Base-by-base conservation (phyloP, 1,284 basidiomycete genomes). In the Tremellales sp. region DNA sequence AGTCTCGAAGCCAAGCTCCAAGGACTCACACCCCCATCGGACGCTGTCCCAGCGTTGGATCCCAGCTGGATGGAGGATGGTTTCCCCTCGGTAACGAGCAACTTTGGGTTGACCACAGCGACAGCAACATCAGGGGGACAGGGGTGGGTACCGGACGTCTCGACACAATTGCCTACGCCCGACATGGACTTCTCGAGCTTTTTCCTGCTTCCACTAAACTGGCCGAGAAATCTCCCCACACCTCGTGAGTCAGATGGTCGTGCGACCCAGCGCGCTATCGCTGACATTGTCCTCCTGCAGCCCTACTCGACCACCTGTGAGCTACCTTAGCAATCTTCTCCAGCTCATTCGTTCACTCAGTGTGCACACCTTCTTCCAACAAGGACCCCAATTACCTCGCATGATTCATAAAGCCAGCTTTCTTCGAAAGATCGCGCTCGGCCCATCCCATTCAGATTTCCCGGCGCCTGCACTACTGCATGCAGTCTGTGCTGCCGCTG, bases 401-500 rank as follows among this genome's bases (percentile, higher is more conserved):
- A 68, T 74, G 37, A 49, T 76, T 36, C 69, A 75, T 53, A 60
- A 63, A 9, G 50, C 59, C 4, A 60, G 59, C 4, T 66, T 77
- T 43, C 56, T 74, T 35, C 31, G 63, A 9, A 61, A 71, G 5
- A 60, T 76, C 46, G 56, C 63, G n/a, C 64, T 75, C 13, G 66
- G 74, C 1, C 75, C 76, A 1, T 63, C 64, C 2, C 63, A 71
- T 32, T 36, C 51, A 3, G 56, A 66, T 10, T 77, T 76, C 57
- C 76, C 75, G 7, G 70, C 73, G 46, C 51, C 68, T 0, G 62
- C 68, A 1, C 56, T 77, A 0, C 60, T 77, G 3, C 75, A 77
- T 51, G 69, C 71, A 28, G 74, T 77, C 26, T 72, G 72, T 45
- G 73, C 75, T 4, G 53, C 65, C 9, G 71, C 72, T 0, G 59